A percentile compares a stretch with the other conserved stretches of the same genome.
Conservation (phyloP, 208 protist species). For the Trichomonas gallinae region DNA sequence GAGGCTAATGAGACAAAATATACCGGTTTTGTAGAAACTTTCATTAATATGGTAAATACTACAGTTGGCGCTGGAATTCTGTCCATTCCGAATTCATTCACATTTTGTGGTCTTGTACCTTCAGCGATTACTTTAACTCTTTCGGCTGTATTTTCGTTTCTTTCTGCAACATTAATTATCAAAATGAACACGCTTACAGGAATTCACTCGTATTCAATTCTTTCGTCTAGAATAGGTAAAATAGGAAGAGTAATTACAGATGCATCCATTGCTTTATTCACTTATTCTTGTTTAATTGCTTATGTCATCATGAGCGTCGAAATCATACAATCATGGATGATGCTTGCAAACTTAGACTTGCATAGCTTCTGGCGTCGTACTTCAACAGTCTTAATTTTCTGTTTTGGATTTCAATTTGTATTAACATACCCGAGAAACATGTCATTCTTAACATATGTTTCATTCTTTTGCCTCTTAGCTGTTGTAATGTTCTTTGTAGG, state of each 20-base stretch:
- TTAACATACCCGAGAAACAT: background rate
- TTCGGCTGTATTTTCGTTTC: background rate
- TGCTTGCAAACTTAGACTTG: background rate
- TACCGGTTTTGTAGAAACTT: background rate
- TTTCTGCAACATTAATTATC: background rate
- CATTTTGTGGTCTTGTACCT: background rate
- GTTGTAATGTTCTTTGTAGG: background rate
- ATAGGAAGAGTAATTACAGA: background rate
- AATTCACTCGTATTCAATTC: background rate
- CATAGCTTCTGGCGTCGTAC: background rate
- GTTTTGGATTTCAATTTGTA: background rate
- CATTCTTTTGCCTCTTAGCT: background rate
- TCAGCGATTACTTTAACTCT: background rate
- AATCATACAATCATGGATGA: background rate
- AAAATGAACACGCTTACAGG: background rate
- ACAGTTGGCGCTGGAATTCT: background rate
- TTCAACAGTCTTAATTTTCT: background rate
- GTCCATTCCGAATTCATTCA: background rate
- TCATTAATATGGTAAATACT: background rate
- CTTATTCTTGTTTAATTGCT: background rate
- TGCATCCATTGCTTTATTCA: background rate
- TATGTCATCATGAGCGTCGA: background rate
- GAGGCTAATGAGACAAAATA: background rate
- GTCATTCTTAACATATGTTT: background rate
- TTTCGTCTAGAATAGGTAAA: background rate